Evolutionary conservation across 2,329 filamentous ascomycete genomes (phyloP).

Genomic region (Magnaporthales sp.): DNA sequence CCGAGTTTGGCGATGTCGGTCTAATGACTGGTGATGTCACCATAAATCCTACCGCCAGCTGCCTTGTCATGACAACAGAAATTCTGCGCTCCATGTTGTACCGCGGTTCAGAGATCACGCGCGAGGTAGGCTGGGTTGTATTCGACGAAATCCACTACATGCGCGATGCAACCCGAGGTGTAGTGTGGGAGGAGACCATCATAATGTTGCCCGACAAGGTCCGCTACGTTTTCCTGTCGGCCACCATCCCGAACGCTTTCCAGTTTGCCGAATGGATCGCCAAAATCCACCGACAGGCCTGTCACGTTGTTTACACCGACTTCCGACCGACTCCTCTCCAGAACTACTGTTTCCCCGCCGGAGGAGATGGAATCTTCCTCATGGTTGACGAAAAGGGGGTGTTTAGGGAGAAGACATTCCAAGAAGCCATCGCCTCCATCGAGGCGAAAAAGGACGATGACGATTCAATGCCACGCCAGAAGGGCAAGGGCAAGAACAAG

Average conservation of each 20-base stretch:
- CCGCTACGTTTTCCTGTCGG: constrained; percentile 94
- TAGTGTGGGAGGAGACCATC: constrained; percentile 99
- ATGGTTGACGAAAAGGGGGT: constrained; percentile 95
- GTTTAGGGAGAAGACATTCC: constrained; percentile 96
- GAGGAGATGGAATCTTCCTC: constrained; percentile 85
- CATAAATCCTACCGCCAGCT: constrained; percentile 96
- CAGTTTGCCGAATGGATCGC: constrained; percentile 99
- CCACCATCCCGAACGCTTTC: constrained; percentile 97
- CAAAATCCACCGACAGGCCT: constrained; percentile 95
- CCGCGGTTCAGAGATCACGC: constrained; percentile 97
- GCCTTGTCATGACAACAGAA: constrained; percentile 98
- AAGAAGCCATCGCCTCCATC: constrained; percentile 86
- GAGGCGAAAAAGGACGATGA: constrained; percentile 78
- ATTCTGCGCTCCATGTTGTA: constrained; percentile 99
- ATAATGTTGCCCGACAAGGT: constrained; percentile 98
- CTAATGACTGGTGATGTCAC: constrained; percentile 99
- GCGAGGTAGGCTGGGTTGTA: constrained; percentile 95
- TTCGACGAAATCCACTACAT: constrained; percentile 99
- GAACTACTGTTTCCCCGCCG: constrained; percentile 94
- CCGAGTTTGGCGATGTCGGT: constrained; percentile 92
- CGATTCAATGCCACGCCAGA: constrained; percentile 70
- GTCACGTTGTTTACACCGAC: constrained; percentile 98
- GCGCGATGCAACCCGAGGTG: constrained; percentile 86
- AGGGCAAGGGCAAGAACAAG: constrained; percentile 83
- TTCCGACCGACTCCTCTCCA: constrained; percentile 94